Base-by-base conservation (phyloP, 73 alveolate genomes). In the Stentor roeselii region DNA sequence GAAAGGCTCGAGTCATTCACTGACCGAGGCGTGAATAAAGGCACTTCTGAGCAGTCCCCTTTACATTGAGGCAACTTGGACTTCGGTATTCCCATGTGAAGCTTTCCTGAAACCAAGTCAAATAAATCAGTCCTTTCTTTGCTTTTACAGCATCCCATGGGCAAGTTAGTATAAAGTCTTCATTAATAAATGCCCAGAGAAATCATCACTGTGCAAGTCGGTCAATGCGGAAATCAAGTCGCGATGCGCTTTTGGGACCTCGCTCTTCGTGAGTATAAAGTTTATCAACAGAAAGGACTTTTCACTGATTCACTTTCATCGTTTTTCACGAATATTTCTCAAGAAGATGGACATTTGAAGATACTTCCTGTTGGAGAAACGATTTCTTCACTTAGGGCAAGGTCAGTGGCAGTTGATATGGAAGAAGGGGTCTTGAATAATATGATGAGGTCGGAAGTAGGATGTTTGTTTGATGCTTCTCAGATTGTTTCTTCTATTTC, bases 201-300 rank as follows among this genome's bases (percentile, higher is more conserved):
- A 89, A 90, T 94, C 75, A 87, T 96, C 78, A 92, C 94, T 41
- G 67, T 88, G 75, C 97, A 95, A 89, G 98, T 95, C 42, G 99
- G 99, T 36, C 97, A 96, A 88, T 96, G 99, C 83, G 99, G 99
- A 39, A 96, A 97, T 82, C 98, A 97, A 93, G 91, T 97, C 78
- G 99, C 99, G 34, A 91, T 95, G 91, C 88, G 95, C 67, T 96
- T 96, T 85, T 97, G 99, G 99, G 99, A 96, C 83, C 88, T 91
- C 36, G 99, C 95, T 35, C 80, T 92, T 36, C 60, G 83, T 6
- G 97, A 92, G 67, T 94, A 92, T 75, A 82, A 90, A 3, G 78
- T 42, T 15, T 86, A 77, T 60, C 76, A 60, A 36, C 86, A 90
- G 77, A 31, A 77, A 11, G 78, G 78, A 32, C 82, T 88, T 0